Conservation (phyloP, 2,329 filamentous ascomycete species). For the Fusarium tupiense region DNA sequence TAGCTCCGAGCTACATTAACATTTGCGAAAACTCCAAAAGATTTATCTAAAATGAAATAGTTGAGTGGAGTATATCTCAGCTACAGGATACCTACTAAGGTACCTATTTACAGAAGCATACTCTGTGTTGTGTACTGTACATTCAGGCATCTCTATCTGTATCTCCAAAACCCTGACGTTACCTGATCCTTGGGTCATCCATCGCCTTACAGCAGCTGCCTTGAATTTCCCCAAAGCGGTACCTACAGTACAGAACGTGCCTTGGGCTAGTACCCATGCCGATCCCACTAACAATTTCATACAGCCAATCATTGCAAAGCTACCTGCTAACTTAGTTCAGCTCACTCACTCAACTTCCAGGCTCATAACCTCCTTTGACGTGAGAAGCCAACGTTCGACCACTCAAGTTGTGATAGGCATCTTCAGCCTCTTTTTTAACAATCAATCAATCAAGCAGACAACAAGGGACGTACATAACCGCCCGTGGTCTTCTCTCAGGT, state of each 20-base stretch:
- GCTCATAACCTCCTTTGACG: neutral
- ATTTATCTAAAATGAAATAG: neutral
- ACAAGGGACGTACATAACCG: neutral
- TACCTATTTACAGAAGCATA: neutral
- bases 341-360: slow-evolving; percentile 9
- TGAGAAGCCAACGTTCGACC: slow-evolving; percentile 19
- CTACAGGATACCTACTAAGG: neutral
- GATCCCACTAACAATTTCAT: slow-evolving; percentile 32
- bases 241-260: neutral
- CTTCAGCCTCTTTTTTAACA: neutral
- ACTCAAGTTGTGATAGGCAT: slow-evolving; percentile 13
- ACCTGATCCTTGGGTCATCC: neutral
- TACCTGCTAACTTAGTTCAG: neutral
- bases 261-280: neutral
- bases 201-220: neutral
- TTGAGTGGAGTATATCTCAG: no score
- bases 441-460: slow-evolving; percentile 11
- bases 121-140: neutral
- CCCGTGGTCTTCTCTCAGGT: neutral
- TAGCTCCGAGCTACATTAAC: neutral
- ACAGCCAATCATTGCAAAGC: slow-evolving; percentile 20
- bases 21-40: neutral
- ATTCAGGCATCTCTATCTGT: neutral
- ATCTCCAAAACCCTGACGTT: neutral
- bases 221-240: slow-evolving; percentile 10